phyloP scores from a whole-genome alignment of 2,329 filamentous ascomycete genomes.

The Plenodomus lindquistii region DNA sequence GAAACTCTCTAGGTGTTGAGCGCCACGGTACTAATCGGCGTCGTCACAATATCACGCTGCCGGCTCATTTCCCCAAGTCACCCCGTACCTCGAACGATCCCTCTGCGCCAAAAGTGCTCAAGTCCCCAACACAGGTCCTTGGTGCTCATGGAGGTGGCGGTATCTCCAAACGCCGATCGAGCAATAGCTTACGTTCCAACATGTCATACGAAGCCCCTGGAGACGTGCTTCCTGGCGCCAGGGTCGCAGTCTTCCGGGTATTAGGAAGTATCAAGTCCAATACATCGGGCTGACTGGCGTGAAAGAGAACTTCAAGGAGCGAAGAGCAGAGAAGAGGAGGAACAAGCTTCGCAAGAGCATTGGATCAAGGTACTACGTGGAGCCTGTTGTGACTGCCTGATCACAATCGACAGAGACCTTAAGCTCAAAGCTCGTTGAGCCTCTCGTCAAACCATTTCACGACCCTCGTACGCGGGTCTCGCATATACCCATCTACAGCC shows the following conservation, averaged over 20 bases:
- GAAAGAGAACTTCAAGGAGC: slow-evolving; percentile 52
- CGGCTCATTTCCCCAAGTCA: slow-evolving; percentile 19
- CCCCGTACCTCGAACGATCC: slow-evolving; percentile 14
- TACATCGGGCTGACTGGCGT: slow-evolving; percentile 57
- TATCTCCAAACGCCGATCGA: slow-evolving; percentile 29
- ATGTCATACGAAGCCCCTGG: slow-evolving; percentile 14
- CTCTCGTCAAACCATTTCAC: no score
- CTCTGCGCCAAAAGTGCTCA: slow-evolving; percentile 28
- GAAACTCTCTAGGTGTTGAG: slow-evolving; percentile 61
- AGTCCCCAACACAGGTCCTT: slow-evolving; percentile 27
- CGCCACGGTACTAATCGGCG: slow-evolving; percentile 44
- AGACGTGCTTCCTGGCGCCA: slow-evolving; percentile 29
- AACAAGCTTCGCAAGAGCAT: slow-evolving; percentile 60
- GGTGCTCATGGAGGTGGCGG: slow-evolving; percentile 19
- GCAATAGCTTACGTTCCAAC: slow-evolving; percentile 22
- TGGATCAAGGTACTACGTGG: slow-evolving; percentile 48
- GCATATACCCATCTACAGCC: no score
- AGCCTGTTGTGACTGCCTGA: no score
- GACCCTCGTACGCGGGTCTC: no score
- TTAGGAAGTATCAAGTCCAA: slow-evolving; percentile 53
- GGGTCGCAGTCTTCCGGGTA: slow-evolving; percentile 45
- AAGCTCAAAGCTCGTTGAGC: no score
- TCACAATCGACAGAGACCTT: no score
- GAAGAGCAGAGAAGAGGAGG: slow-evolving; percentile 56
- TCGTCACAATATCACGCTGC: slow-evolving; percentile 32